phyloP scores from a whole-genome alignment of 2,329 filamentous ascomycete species.

The Fusarium brachygibbosum region DNA sequence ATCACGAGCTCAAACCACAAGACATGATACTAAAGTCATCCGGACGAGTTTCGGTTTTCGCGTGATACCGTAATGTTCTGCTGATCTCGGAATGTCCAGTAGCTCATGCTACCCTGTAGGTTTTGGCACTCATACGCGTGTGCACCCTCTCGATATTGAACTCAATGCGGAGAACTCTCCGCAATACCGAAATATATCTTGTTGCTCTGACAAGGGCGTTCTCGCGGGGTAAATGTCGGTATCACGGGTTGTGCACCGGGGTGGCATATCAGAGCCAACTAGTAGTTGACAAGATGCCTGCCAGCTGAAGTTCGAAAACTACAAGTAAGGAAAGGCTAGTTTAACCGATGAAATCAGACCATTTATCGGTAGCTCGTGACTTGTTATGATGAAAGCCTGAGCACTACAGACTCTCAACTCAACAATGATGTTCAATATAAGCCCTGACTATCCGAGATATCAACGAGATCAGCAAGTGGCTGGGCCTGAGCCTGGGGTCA shows the following conservation, averaged over 20 bases:
- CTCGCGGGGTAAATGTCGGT: conserved; percentile 18
- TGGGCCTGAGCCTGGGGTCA: conserved; percentile 3
- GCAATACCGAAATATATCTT: conserved; percentile 25
- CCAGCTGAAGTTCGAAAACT: neutral
- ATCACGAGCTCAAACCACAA: conserved; percentile 24
- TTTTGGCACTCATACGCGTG: neutral
- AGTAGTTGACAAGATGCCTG: neutral
- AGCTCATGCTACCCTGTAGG: conserved; percentile 34
- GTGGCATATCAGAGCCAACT: neutral
- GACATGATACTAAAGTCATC: conserved; percentile 2
- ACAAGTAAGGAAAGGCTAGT: conserved; percentile 1
- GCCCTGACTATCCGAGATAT: conserved; percentile 18
- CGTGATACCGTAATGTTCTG: neutral
- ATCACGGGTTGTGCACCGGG: conserved; percentile 30
- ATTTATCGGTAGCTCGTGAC: neutral
- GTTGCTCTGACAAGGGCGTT: neutral
- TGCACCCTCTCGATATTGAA: conserved; percentile 12
- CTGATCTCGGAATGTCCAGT: conserved; percentile 2
- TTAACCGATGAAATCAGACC: conserved; percentile 1
- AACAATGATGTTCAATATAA: conserved; percentile 1
- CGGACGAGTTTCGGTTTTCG: conserved; percentile 38
- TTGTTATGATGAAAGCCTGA: neutral
- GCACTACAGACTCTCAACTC: neutral
- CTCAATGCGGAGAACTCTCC: conserved; percentile 26
- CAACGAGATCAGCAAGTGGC: conserved; percentile 21